These are phyloP conservation scores for Cryptococcus sp. DNA, from an alignment of 1,284 basidiomycete species.

Conservation along the genomic window DNA sequence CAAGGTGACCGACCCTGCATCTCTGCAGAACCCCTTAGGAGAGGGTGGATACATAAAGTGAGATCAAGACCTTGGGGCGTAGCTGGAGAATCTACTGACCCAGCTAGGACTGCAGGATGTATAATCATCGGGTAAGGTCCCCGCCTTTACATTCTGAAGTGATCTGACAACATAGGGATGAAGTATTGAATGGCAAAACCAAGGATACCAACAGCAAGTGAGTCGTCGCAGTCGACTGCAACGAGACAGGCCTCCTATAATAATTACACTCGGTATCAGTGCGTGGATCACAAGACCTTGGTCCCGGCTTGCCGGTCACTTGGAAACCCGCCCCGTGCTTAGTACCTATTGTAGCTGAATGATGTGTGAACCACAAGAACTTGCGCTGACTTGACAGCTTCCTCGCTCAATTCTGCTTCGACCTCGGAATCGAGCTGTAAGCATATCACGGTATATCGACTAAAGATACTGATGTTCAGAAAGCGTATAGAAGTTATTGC, in stretches of 20 bases:
- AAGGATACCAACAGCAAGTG: constrained; percentile 68
- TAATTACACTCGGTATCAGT: no score
- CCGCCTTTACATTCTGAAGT: no score
- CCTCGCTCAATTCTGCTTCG: constrained; percentile 81
- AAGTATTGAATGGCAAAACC: constrained; percentile 53
- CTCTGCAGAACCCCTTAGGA: constrained; percentile 57
- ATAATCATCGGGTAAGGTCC: constrained; percentile 42
- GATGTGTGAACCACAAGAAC: no score
- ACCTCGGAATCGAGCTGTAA: constrained; percentile 78
- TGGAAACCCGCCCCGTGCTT: neutral
- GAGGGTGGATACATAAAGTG: constrained; percentile 62
- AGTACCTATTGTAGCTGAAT: constrained; percentile 1
- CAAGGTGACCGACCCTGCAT: constrained; percentile 28
- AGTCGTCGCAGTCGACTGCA: no score
- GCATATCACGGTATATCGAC: constrained; percentile 26
- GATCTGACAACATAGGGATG: constrained; percentile 37
- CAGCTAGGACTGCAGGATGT: constrained; percentile 43
- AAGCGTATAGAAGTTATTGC: constrained; percentile 87
- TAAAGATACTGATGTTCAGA: constrained; percentile 45
- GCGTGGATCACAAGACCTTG: no score
- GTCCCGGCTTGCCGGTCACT: neutral
- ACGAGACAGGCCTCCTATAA: no score
- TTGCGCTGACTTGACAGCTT: constrained; percentile 50
- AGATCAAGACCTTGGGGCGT: constrained; percentile 1
- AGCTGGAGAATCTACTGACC: neutral